Evolutionary conservation across 2,329 filamentous ascomycete species (phyloP), one percentile per base, ranked within the genome.

Genomic region (Arthrobotrys megalospora): DNA sequence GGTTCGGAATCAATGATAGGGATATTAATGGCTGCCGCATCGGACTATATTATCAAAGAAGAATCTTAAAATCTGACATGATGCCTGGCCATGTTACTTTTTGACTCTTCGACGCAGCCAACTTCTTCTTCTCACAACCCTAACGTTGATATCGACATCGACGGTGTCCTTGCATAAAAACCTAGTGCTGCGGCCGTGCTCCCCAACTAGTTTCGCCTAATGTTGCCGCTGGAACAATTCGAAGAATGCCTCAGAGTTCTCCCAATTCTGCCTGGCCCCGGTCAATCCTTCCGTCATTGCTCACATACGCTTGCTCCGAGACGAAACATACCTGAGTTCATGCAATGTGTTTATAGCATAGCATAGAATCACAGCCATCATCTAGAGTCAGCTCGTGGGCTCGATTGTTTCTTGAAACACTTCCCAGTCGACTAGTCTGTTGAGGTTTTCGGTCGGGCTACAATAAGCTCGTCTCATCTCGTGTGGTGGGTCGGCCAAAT

Each of bases 261-360:
- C 73, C 36, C n/a, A 72, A 78, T 67, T 71, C 75, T 78, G 75
- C 75, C 75, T 78, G 75, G 34, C 47, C 36, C 71, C 62, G 63
- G 67, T 52, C 75, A 55, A 63, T 64, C 70, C 70, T 67, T 73
- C 24, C 67, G 32, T 55, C 55, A 52, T 69, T 38, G 48, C 38
- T 52, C 66, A 43, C 55, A 21, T n/a, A 62, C 65, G 65, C 66
- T 65, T 36, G 48, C 66, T 50, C 67, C 66, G 67, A 71, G 58
- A 34, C 73, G 41, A 66, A 38, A 60, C 45, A 67, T 24, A 43
- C 48, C 58, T 68, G 60, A 65, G 55, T 69, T 41, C 38, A 62
- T 66, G 45, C 48, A 48, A 24, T 34, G 16, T 21, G 32, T 45
- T 41, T 53, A 21, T 64, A n/a, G 55, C 32, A 58, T 58, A 60